Percentiles rank a stretch among this genome's conserved stretches.
These are phyloP conservation scores for Vaccinium macrocarpon DNA, from an alignment of 148 eudicot genomes.

Conservation along the genomic window DNA sequence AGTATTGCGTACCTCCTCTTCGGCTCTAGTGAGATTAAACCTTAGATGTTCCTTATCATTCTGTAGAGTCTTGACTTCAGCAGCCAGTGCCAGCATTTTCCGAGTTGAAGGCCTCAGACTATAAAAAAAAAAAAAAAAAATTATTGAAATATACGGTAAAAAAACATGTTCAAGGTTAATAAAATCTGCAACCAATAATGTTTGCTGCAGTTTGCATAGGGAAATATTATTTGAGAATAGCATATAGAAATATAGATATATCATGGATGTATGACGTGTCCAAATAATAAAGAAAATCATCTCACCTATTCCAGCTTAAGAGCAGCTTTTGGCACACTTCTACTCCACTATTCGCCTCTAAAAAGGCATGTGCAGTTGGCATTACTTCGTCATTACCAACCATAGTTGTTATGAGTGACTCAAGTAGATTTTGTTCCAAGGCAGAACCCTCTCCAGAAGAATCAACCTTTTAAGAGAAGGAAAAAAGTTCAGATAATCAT, in stretches of 20 bases:
- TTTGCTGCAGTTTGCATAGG: not conserved
- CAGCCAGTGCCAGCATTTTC: constrained; percentile 58
- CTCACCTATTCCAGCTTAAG: constrained; percentile 56
- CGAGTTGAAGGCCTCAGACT: constrained; percentile 72
- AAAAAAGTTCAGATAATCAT: not conserved
- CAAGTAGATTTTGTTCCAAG: constrained; percentile 49
- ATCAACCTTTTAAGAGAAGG: constrained; percentile 45
- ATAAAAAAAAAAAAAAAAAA: not conserved
- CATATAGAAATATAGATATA: not conserved
- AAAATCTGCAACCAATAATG: not conserved
- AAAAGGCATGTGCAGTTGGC: constrained; percentile 53
- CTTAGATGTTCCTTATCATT: constrained; percentile 74
- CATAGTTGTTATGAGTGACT: constrained; percentile 48
- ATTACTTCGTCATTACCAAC: constrained; percentile 51
- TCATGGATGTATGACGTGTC: not conserved
- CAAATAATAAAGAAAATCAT: not conserved
- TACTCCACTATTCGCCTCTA: constrained; percentile 58
- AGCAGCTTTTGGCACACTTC: constrained; percentile 64
- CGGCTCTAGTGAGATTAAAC: constrained; percentile 73
- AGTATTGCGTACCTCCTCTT: constrained; percentile 69
- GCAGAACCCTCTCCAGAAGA: constrained; percentile 33
- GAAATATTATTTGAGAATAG: not conserved
- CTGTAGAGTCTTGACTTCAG: constrained; percentile 46
- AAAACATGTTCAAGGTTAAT: not conserved
- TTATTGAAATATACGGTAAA: constrained; percentile 11